phyloP scores from a whole-genome alignment of 805 yeast genomes.

The Teunomyces barrocoloradensis region DNA sequence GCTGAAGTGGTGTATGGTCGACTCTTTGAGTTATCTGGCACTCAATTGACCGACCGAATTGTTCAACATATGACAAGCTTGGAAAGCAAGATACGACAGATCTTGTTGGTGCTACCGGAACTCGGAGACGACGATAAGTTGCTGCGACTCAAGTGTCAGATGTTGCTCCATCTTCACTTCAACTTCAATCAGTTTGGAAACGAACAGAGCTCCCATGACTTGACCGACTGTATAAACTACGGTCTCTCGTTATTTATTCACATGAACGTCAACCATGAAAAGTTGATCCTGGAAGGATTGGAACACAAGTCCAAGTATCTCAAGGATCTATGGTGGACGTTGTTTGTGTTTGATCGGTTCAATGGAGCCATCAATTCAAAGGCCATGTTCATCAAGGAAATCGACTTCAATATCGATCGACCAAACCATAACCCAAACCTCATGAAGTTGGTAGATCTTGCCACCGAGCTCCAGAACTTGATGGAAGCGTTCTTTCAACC shows the following conservation, averaged over 20 bases:
- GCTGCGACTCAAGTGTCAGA: slow-evolving; percentile 18
- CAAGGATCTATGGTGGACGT: slow-evolving; percentile 33
- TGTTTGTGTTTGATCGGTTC: slow-evolving; percentile 31
- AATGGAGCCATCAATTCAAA: slow-evolving; percentile 28
- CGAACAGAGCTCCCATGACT: slow-evolving; percentile 31
- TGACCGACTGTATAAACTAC: slow-evolving; percentile 26
- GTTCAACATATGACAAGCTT: slow-evolving; percentile 19
- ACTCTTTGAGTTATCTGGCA: slow-evolving; percentile 13
- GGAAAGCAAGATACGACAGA: slow-evolving; percentile 34
- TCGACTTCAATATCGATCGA: slow-evolving; percentile 32
- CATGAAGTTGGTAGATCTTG: slow-evolving; percentile 25
- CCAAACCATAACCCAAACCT: slow-evolving; percentile 24
- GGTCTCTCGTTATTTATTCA: slow-evolving; percentile 25
- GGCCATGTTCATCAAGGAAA: slow-evolving; percentile 25
- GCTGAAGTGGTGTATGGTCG: slow-evolving; percentile 23
- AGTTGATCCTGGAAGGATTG: slow-evolving; percentile 2
- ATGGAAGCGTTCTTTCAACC: slow-evolving; percentile 22
- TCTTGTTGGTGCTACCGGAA: slow-evolving; percentile 25
- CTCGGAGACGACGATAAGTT: slow-evolving; percentile 32
- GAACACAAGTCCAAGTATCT: slow-evolving; percentile 14
- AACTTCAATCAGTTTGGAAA: slow-evolving; percentile 25
- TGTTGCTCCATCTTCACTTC: slow-evolving; percentile 25
- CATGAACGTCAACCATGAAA: slow-evolving; percentile 15
- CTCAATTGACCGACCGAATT: slow-evolving; percentile 6
- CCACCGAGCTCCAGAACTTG: slow-evolving; percentile 23